Evolutionary conservation across 768 basidiomycete species (phyloP).

Genomic region (Suillus variegatus): DNA sequence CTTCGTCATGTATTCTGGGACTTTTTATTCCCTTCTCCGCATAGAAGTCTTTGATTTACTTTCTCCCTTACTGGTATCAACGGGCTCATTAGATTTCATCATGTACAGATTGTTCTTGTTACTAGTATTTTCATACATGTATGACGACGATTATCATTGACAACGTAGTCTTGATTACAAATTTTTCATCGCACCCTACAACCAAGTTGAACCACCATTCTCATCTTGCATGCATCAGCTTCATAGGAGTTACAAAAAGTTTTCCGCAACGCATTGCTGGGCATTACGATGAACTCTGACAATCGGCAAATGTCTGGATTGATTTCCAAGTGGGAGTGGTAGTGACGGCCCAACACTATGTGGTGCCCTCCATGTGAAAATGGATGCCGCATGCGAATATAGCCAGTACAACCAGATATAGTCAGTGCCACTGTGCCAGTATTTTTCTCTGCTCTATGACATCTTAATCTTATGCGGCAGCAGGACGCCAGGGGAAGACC

Average conservation of each 20-base stretch:
- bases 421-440: neutral
- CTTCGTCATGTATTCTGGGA: neutral
- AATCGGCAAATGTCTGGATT: conserved; percentile 33
- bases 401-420: conserved; percentile 16
- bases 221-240: conserved; percentile 36
- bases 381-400: conserved; percentile 13
- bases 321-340: neutral
- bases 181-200: conserved; percentile 19
- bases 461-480: neutral
- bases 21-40: neutral
- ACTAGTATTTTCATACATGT: neutral
- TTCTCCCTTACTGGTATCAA: neutral
- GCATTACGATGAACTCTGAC: conserved; percentile 30
- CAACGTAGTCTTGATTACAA: neutral
- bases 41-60: neutral
- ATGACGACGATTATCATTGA: neutral
- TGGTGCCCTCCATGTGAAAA: conserved; percentile 11
- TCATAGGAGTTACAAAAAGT: conserved; percentile 30
- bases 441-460: conserved; percentile 14
- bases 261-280: conserved; percentile 34
- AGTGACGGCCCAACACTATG: neutral
- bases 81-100: neutral
- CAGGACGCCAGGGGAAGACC: conserved; percentile 15
- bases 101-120: neutral
- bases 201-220: conserved; percentile 37